Base-by-base conservation (phyloP, 2,329 filamentous ascomycete species). In the Hysterium pulicare region DNA sequence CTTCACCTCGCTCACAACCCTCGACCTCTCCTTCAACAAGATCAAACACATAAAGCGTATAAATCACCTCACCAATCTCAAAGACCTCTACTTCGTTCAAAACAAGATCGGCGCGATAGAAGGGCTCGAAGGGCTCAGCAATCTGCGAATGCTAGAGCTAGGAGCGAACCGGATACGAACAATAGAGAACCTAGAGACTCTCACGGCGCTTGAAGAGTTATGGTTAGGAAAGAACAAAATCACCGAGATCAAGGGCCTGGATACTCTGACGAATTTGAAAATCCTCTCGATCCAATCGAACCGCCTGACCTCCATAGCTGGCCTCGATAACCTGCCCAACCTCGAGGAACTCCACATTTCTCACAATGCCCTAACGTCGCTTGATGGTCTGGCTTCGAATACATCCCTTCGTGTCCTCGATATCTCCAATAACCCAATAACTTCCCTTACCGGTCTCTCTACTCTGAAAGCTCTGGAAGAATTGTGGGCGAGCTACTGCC, bases 151-250 rank as follows among this genome's bases (percentile, higher is more conserved):
- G 68, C 71, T 98, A 44, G 93, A 98, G 70, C 73, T 98, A 31
- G 93, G 87, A 2, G 94, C 90, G 15, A 98, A 98, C 69, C 79
- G 88, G 35, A 93, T 98, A 61, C 79, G 89, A 71, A 85, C 91
- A 64, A 90, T 98, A 43, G 78, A 90, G 59, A 93, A 93, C 47
- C 75, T 98, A 23, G 87, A 93, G 31, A 78, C 79, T 2, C 72
- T 97, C 34, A 78, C 75, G n/a, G 77, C 78, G 6, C 71, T 98
- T n/a, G 84, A 94, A 64, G 83, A 95, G 65, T 75, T 96, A 13
- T 97, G 90, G 90, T 72, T 97, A 15, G 93, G 88, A 44, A 97
- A 95, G 77, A 96, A 96, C 73, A 96, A 95, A 64, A 95, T 98
- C 56, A 86, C 85, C 0, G 81, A 90, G 58, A 81, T 97, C 49